Percentiles rank a stretch among this genome's conserved stretches.
Conservation (phyloP, 2,329 filamentous ascomycete genomes). For the Cercospora zeae-maydis region DNA sequence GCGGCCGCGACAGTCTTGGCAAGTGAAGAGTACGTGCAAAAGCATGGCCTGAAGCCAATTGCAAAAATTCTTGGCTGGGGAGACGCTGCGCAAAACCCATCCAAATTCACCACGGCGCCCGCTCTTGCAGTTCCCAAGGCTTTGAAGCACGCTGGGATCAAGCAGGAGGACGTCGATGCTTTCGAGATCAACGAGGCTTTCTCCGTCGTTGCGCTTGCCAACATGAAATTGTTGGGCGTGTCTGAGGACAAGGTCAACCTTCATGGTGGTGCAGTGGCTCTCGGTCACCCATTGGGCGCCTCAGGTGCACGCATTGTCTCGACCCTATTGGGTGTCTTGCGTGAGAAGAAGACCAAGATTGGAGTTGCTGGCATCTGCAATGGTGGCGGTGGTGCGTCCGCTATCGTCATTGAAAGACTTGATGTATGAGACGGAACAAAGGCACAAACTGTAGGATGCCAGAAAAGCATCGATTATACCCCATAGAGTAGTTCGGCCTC, state of each 20-base stretch:
- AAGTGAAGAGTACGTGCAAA: constrained; percentile 89
- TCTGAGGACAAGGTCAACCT: constrained; percentile 86
- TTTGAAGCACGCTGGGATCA: constrained; percentile 85
- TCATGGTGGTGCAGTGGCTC: constrained; percentile 89
- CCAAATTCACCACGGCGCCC: constrained; percentile 93
- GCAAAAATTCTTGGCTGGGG: constrained; percentile 98
- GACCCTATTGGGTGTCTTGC: constrained; percentile 82
- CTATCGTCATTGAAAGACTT: constrained; percentile 74
- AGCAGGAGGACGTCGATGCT: constrained; percentile 73
- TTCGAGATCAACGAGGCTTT: constrained; percentile 99
- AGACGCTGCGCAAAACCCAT: constrained; percentile 84
- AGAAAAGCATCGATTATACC: neutral
- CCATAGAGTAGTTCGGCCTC: neutral
- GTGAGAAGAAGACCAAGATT: constrained; percentile 88
- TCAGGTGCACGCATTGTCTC: constrained; percentile 91
- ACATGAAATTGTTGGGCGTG: constrained; percentile 85
- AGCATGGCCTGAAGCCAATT: constrained; percentile 84
- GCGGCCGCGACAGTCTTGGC: constrained; percentile 89
- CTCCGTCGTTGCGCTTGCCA: constrained; percentile 91
- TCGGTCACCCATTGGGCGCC: constrained; percentile 90
- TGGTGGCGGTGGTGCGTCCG: constrained; percentile 91
- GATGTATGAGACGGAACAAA: neutral
- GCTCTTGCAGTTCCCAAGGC: constrained; percentile 95
- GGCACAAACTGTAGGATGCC: neutral
- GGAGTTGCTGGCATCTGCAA: constrained; percentile 96